Evolutionary conservation across 345 rosid genomes (phyloP), one percentile per base, ranked within the genome.

Genomic region (Sonneratia alba): DNA sequence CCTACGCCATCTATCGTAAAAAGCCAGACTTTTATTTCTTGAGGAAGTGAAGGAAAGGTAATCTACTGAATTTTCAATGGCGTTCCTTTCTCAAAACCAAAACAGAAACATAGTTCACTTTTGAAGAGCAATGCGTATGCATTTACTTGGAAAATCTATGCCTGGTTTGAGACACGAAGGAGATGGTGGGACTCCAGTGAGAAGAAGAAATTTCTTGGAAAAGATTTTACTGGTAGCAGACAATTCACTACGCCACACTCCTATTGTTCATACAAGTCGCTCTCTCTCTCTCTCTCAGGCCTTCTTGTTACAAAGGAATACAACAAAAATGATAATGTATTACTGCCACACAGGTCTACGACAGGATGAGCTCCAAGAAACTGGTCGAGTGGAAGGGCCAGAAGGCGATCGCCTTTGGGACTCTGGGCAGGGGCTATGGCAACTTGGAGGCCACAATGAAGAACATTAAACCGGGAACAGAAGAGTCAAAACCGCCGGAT

Each of bases 341-440:
- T 59, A 18, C 32, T 12, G n/a, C 63, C 71, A 51, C 71, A 51
- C 76, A 82, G 86, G 74, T 79, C 40, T 38, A 71, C 15, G 73
- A 77, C 71, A 85, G 79, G 73, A 72, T 77, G 5, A 77, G 55
- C 62, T 70, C 40, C 15, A 80, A 71, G 32, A 84, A 70, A 77
- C 79, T 69, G 70, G 74, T 70, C 75, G 82, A 80, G 14, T 61
- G 72, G 21, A 79, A 67, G 68, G 74, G 70, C 71, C 74, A 53
- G 51, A 83, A 74, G 76, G 71, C 68, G 5, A 71, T 81, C 59
- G 76, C 75, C 70, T 74, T 87, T 0, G 89, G 87, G 66, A 83
- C 78, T 34, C 81, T 81, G 32, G 85, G 93, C 3, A 79, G 77
- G 10, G 97, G 97, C 63, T 94, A 90, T 2, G 98, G 97, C 36